These are phyloP conservation scores for Pyrenochaeta sp. DNA, from an alignment of 2,329 filamentous ascomycete species.

Conservation along the genomic window DNA sequence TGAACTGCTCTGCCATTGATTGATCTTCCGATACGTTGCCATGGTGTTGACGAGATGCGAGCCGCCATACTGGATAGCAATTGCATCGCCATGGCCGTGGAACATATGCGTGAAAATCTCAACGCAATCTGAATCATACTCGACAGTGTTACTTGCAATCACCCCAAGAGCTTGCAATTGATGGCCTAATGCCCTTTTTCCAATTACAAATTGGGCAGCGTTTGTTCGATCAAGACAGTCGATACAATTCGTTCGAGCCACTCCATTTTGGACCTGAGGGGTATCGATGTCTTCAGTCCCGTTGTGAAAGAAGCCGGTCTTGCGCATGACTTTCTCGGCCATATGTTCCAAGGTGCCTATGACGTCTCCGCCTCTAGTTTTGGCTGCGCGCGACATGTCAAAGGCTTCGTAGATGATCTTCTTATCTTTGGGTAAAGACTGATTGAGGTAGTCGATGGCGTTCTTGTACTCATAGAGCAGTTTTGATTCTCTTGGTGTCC, in stretches of 20 bases:
- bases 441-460: conserved; percentile 90
- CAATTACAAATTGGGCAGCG: conserved; percentile 96
- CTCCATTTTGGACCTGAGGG: conserved; percentile 82
- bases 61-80: conserved; percentile 95
- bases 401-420: conserved; percentile 94
- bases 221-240: conserved; percentile 98
- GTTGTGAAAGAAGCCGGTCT: conserved; percentile 95
- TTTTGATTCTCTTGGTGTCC: conserved; percentile 90
- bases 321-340: conserved; percentile 82
- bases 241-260: conserved; percentile 96
- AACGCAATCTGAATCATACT: conserved; percentile 94
- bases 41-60: conserved; percentile 99
- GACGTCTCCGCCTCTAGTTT: conserved; percentile 88
- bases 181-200: conserved; percentile 88
- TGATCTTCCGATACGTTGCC: conserved; percentile 98
- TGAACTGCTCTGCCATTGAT: conserved; percentile 97
- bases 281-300: conserved; percentile 73
- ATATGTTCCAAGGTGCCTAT: conserved; percentile 91
- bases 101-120: conserved; percentile 99
- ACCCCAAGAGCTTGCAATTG: conserved; percentile 93
- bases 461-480: conserved; percentile 85
- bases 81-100: conserved; percentile 94
- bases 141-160: conserved; percentile 76
- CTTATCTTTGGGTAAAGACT: conserved; percentile 83
- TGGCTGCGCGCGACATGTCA: conserved; percentile 97